Evolutionary conservation across 2,329 filamentous ascomycete species (phyloP).

Genomic region (Apiospora arundinis): DNA sequence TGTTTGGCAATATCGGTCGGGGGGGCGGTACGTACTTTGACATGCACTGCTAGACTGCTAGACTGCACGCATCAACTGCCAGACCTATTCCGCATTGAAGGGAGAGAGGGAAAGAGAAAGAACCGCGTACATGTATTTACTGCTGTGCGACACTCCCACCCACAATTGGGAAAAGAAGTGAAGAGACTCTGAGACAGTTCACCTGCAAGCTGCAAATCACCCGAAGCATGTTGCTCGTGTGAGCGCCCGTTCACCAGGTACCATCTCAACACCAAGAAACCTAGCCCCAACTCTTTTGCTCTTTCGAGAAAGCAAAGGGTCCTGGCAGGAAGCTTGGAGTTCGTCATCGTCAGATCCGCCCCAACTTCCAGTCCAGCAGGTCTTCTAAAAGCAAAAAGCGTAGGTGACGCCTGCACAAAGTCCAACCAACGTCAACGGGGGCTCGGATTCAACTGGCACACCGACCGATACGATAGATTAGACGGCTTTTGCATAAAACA

Average conservation of each 20-base stretch:
- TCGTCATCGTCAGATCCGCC: slow-evolving; percentile 16
- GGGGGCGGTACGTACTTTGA: neutral
- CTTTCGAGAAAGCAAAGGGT: neutral
- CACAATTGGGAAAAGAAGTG: too few relatives aligned
- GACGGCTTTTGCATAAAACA: slow-evolving; percentile 18
- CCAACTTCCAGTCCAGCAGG: neutral
- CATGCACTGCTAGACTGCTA: too few relatives aligned
- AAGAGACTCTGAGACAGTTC: neutral
- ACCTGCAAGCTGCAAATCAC: neutral
- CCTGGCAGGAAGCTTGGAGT: neutral
- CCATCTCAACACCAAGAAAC: neutral
- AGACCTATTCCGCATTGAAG: too few relatives aligned
- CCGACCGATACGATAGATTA: neutral
- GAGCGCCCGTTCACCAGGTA: neutral
- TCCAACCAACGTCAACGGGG: neutral
- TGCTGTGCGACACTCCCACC: too few relatives aligned
- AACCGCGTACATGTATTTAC: too few relatives aligned
- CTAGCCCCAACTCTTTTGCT: slow-evolving; percentile 2
- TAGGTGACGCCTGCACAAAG: slow-evolving; percentile 2
- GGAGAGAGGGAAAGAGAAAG: too few relatives aligned
- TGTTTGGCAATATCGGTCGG: neutral
- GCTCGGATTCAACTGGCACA: neutral
- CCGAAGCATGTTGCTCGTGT: neutral
- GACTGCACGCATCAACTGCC: too few relatives aligned
- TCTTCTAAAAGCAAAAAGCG: too few relatives aligned